Evolutionary conservation across 345 rosid species (phyloP).

Genomic region (Carallia brachiata): DNA sequence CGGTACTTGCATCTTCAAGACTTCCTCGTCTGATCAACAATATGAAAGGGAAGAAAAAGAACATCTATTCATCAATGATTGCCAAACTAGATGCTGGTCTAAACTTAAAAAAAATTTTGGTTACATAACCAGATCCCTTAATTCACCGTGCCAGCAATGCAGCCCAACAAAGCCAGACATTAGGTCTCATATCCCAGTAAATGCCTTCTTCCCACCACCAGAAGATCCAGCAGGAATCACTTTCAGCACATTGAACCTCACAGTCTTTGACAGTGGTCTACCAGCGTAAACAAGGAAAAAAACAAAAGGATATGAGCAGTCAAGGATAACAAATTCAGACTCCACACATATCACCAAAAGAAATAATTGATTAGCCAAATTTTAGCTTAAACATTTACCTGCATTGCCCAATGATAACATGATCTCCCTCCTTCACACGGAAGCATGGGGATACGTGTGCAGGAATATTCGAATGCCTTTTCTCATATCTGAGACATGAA

Average conservation of each 20-base stretch:
- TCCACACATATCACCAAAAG: too few relatives aligned
- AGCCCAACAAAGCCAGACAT: background rate
- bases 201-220: conserved; percentile 66
- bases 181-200: conserved; percentile 45
- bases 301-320: background rate
- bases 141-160: background rate
- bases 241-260: conserved; percentile 74
- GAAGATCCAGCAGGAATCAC: conserved; percentile 84
- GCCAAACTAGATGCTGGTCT: conserved; percentile 1
- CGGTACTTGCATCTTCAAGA: background rate
- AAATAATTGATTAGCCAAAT: too few relatives aligned
- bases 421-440: conserved; percentile 77
- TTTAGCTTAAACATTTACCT: conserved; percentile 34
- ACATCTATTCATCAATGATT: background rate
- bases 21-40: background rate
- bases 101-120: conserved; percentile 1
- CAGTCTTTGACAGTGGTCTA: conserved; percentile 79
- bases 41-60: background rate
- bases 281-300: background rate
- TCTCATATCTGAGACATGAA: conserved; percentile 49
- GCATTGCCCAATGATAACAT: conserved; percentile 71
- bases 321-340: background rate
- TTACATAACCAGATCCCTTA: background rate
- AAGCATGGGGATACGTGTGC: conserved; percentile 78
- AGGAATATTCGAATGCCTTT: conserved; percentile 71